Conservation (phyloP, 1,284 basidiomycete genomes). For the Trichosporon sp. region DNA sequence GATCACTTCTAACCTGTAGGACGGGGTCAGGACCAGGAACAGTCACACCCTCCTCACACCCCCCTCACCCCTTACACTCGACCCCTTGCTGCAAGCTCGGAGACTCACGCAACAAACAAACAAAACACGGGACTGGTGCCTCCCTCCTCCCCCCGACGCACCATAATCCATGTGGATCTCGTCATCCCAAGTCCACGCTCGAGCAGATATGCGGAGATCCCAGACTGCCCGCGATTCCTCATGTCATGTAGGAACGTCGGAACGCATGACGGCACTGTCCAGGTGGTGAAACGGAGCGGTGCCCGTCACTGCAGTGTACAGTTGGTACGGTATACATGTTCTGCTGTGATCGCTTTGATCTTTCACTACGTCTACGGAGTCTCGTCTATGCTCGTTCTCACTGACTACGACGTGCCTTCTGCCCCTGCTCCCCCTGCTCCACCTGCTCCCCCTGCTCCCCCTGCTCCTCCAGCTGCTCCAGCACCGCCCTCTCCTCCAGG, state of each 20-base stretch:
- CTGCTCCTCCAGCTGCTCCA: background rate
- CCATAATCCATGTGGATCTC: background rate
- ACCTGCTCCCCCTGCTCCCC: background rate
- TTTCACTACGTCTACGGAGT: slow-evolving; percentile 8
- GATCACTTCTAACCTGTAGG: too few relatives aligned
- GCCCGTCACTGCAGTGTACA: background rate
- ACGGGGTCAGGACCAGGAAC: too few relatives aligned
- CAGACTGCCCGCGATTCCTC: background rate
- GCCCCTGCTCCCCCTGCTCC: background rate
- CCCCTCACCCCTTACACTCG: too few relatives aligned
- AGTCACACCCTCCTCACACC: too few relatives aligned
- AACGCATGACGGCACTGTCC: too few relatives aligned
- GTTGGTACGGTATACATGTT: slow-evolving; percentile 19
- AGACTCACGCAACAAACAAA: too few relatives aligned
- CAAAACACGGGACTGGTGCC: background rate
- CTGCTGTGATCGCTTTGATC: background rate
- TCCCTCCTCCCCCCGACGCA: background rate
- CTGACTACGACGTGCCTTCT: background rate
- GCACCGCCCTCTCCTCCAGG: too few relatives aligned
- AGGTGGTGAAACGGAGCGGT: too few relatives aligned
- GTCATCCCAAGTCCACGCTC: background rate
- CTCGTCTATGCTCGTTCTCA: background rate
- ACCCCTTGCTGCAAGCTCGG: too few relatives aligned
- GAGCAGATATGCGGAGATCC: background rate
- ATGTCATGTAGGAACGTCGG: background rate